Evolutionary conservation across 768 basidiomycete species (phyloP), one percentile per base, ranked within the genome.

Genomic region (Tubosaeta brunneosetosa): DNA sequence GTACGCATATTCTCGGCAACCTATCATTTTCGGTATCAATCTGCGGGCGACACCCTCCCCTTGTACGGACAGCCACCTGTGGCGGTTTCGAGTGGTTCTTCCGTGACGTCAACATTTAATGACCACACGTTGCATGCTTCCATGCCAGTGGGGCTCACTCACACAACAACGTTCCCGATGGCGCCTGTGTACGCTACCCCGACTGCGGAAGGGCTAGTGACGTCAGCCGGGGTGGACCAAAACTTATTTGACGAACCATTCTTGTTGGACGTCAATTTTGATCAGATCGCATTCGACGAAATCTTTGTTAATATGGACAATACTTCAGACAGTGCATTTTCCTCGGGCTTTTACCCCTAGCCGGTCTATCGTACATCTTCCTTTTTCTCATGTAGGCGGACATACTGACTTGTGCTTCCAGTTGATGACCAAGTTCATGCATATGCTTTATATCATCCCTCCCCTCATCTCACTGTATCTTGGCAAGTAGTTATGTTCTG

Each of bases 21-120:
- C 50, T 85, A 83, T 65, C 78, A 75, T 58, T 85, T 85, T 68
- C 72, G 66, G 29, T 82, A 78, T 55, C 63, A 69, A 1, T 27
- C 57, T 19, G 44, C 59, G 25, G 31, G 56, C 31, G 44, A 50
- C 27, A 22, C 59, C 52, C 16, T 55, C 44, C 13, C 56, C 3
- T 36, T 50, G 25, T 51, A 44, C 43, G 53, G 44, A 51, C 54
- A 56, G 34, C 33, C 60, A 14, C 40, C 54, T 25, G 43, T 53
- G 52, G 47, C 36, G 54, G 19, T 59, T 55, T 42, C 59, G 38
- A 51, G 52, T 3, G 36, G 55, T 34, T 50, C 53, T 33, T 41
- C 64, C 14, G 17, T 55, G 43, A 64, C 60, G 55, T 55, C 68
- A 51, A 16, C 48, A 9, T 56, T 51, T 43, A 36, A 6, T 47